Evolutionary conservation across 768 basidiomycete genomes (phyloP), one percentile per base, ranked within the genome.

Genomic region (Pulveroboletus frians): DNA sequence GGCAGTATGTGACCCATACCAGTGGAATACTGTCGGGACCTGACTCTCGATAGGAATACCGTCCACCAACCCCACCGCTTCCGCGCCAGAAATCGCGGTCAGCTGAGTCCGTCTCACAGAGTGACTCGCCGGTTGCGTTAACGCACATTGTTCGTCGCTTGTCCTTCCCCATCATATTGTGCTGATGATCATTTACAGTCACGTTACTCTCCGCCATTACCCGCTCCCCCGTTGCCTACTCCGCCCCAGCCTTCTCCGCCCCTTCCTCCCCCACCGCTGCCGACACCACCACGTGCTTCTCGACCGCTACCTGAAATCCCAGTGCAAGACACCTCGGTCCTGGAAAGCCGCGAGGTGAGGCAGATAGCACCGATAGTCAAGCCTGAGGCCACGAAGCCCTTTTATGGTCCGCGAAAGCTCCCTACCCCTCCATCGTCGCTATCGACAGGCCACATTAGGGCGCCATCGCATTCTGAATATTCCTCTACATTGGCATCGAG

Each of bases 11-110:
- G 42, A 39, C 23, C 18, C 26, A 36, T 45, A 2, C 10, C 17
- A 31, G 39, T 44, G 31, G 39, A 42, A 45, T 42, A n/a, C 27
- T 14, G 40, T 40, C 11, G 23, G 27, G 17, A 43, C 47, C 52
- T 44, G 48, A 39, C 36, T 29, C 35, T 58, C 14, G 42, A 4
- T 47, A 80, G 80, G 63, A 70, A 30, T 81, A 78, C 60, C 74
- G 80, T n/a, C 78, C 80, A 38, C 80, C 80, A 5, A 81, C 80
- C 1, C 80, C 80, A 3, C 80, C 80, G 23, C 63, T 79, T 21
- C 73, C 71, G 30, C 64, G 68, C 39, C 70, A 69, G 56, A 70
- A 68, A 59, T 67, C 61, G 27, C 66, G 63, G 40, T 63, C 61
- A n/a, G 41, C 46, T 13, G 66, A 65, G 34, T 55, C 57, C 29